phyloP scores from a whole-genome alignment of 2,329 filamentous ascomycete species.

The Fusarium sterilihyphosum region DNA sequence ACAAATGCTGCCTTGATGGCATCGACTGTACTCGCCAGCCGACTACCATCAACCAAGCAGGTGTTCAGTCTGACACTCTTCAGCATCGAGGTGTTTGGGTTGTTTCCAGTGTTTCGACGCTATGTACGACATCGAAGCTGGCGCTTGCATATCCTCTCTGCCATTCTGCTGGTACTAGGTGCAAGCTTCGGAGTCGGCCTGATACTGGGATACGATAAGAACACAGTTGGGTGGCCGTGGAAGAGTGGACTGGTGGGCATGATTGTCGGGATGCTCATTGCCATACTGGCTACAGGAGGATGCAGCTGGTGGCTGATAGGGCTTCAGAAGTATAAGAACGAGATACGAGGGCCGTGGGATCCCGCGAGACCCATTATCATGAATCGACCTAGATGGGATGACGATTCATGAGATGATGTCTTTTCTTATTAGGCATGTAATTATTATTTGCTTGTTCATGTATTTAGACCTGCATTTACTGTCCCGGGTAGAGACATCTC shows the following conservation, averaged over 20 bases:
- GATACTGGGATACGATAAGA: slow-evolving; percentile 59
- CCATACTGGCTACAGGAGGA: slow-evolving; percentile 84
- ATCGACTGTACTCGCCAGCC: slow-evolving; percentile 89
- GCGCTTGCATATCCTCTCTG: slow-evolving; percentile 81
- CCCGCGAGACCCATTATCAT: slow-evolving; percentile 89
- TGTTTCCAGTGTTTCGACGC: slow-evolving; percentile 97
- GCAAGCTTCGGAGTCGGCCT: slow-evolving; percentile 82
- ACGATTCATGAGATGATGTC: slow-evolving; percentile 39
- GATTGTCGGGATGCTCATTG: slow-evolving; percentile 77
- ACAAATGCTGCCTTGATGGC: slow-evolving; percentile 98
- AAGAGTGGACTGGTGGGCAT: slow-evolving; percentile 74
- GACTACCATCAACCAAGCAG: slow-evolving; percentile 88
- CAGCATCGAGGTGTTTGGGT: slow-evolving; percentile 94
- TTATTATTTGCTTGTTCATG: neutral
- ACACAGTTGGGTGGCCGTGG: slow-evolving; percentile 58
- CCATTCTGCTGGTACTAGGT: slow-evolving; percentile 77
- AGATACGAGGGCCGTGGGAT: slow-evolving; percentile 98
- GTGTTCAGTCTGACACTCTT: slow-evolving; percentile 96
- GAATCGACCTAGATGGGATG: slow-evolving; percentile 66
- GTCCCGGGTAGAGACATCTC: neutral
- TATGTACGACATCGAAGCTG: slow-evolving; percentile 85
- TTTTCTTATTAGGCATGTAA: slow-evolving; percentile 5
- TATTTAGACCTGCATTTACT: neutral
- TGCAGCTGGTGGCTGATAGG: slow-evolving; percentile 99
- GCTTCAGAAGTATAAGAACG: slow-evolving; percentile 98